Evolutionary conservation across 1,139 yeast genomes (phyloP).

Genomic region (Hyphopichia wangnamkhiaoensis): DNA sequence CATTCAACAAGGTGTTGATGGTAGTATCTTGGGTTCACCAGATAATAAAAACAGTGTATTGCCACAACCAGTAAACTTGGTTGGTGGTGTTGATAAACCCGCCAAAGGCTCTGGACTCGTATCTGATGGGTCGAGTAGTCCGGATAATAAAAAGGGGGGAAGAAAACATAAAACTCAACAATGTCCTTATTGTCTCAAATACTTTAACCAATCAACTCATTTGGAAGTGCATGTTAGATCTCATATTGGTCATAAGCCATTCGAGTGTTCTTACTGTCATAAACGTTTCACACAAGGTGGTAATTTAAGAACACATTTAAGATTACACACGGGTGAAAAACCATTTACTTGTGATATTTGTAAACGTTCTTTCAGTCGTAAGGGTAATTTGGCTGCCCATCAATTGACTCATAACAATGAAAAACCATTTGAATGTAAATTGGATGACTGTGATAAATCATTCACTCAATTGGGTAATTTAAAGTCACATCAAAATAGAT

Average conservation of each 20-base stretch:
- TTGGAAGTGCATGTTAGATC: constrained; percentile 77
- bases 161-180: constrained; percentile 56
- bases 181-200: constrained; percentile 69
- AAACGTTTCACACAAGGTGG: constrained; percentile 92
- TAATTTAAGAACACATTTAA: constrained; percentile 80
- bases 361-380: constrained; percentile 74
- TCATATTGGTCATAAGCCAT: constrained; percentile 78
- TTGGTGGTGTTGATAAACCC: constrained; percentile 82
- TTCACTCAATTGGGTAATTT: constrained; percentile 91
- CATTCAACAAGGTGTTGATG: constrained; percentile 65
- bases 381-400: constrained; percentile 90
- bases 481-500: constrained; percentile 90
- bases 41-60: constrained; percentile 32
- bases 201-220: constrained; percentile 75
- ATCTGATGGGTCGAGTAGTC: constrained; percentile 7
- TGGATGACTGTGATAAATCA: constrained; percentile 80
- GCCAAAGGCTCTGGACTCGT: constrained; percentile 25
- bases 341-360: constrained; percentile 80
- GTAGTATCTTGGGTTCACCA: constrained; percentile 44
- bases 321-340: constrained; percentile 90
- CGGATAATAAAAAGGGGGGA: constrained; percentile 20
- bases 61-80: constrained; percentile 67
- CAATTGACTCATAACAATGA: constrained; percentile 74
- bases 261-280: constrained; percentile 75
- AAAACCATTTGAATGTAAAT: constrained; percentile 76